Evolutionary conservation across 371 early-diverging fungal genomes (phyloP), one percentile per base, ranked within the genome.

Genomic region (Circinella umbellata): DNA sequence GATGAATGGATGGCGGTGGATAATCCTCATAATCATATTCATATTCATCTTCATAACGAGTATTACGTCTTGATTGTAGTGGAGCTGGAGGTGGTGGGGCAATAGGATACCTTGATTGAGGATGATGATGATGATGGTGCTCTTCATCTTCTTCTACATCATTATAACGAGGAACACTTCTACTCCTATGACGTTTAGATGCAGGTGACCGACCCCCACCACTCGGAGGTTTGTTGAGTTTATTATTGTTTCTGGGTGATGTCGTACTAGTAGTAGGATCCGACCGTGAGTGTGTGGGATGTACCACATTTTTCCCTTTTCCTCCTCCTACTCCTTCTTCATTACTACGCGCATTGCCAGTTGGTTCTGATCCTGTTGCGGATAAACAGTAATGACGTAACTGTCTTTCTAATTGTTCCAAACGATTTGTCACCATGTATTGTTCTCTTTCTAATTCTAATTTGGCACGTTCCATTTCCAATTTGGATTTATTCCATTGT

Each of bases 151-250:
- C 57, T 27, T 27, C 27, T 27, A 27, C 57, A 7, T 57, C 34
- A n/a, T 57, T 27, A 34, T 27, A 57, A 34, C 57, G 57, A 7
- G 57, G 57, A 34, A 57, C 57, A 57, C 57, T 57, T 57, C 57
- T 18, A n/a, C 57, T 57, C 57, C 57, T 57, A 14, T 57, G 57
- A 57, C 57, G 57, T 34, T 57, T 57, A 6, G 57, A 57, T 57
- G 57, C 57, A 27, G 57, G 57, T 57, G 57, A 57, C 35, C 57
- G 20, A 11, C 57, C 57, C 57, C 57, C 57, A 34, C 57, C 57
- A 34, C 57, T 57, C 35, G 57, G 57, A 8, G 57, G 57, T 57
- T 57, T 57, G 57, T 51, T 51, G n/a, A 51, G n/a, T 51, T 51
- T 51, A 51, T 42, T 51, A 51, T 27, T 27, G 27, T 27, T 27